phyloP scores from a whole-genome alignment of 1,139 yeast species.

The Kluyveromyces sp. region DNA sequence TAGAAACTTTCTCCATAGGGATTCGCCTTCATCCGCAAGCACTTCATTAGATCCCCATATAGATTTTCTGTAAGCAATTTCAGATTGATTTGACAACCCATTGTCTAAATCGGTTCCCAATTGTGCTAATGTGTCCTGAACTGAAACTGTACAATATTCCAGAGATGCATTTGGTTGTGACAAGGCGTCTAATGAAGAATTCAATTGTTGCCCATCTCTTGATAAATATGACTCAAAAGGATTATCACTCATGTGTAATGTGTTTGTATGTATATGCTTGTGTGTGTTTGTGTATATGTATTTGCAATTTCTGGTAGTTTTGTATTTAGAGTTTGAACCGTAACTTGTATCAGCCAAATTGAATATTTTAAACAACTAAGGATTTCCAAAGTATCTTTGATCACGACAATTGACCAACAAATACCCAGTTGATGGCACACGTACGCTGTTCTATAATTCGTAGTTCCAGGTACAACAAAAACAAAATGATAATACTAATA shows the following conservation, averaged over 20 bases:
- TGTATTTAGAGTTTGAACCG: too few relatives aligned
- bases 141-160: conserved; percentile 46
- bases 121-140: conserved; percentile 53
- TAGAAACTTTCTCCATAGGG: conserved; percentile 57
- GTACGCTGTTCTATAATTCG: too few relatives aligned
- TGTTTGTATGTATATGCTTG: neutral
- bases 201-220: conserved; percentile 9
- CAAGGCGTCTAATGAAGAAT: conserved; percentile 18
- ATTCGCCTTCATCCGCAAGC: conserved; percentile 27
- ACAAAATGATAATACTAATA: too few relatives aligned
- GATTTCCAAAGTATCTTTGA: too few relatives aligned
- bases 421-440: too few relatives aligned
- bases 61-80: conserved; percentile 59
- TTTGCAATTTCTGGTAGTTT: too few relatives aligned
- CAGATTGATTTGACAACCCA: conserved; percentile 65
- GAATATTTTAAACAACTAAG: too few relatives aligned
- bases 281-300: neutral
- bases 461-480: too few relatives aligned
- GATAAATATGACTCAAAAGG: conserved; percentile 25
- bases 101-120: conserved; percentile 49
- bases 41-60: conserved; percentile 50
- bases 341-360: too few relatives aligned
- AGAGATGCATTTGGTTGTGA: conserved; percentile 29
- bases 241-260: conserved; percentile 21
- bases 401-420: too few relatives aligned